Evolutionary conservation across 1,284 basidiomycete species (phyloP).

Genomic region (Sporisorium scitamineum): DNA sequence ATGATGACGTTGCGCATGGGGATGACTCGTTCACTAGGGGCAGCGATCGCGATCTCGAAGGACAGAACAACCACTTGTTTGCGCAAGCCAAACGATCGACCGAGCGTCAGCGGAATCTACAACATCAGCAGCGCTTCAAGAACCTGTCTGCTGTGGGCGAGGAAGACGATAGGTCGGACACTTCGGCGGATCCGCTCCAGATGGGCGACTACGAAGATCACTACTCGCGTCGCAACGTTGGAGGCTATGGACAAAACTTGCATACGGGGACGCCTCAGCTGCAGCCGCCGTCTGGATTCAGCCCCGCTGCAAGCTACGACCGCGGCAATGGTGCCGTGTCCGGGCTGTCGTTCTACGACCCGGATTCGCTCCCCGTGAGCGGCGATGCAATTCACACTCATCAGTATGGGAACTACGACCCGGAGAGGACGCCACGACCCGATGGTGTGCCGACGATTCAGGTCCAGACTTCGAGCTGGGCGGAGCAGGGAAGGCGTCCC

Average conservation of each 20-base stretch:
- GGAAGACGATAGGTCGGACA: constrained; percentile 50
- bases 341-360: constrained; percentile 52
- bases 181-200: constrained; percentile 50
- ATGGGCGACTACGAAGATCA: constrained; percentile 40
- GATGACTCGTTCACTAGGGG: constrained; percentile 18
- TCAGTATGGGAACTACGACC: constrained; percentile 7
- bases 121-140: constrained; percentile 23
- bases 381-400: constrained; percentile 11
- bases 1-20: constrained; percentile 5
- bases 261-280: constrained; percentile 17
- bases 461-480: constrained; percentile 16
- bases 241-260: constrained; percentile 12
- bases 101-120: constrained; percentile 17
- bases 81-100: constrained; percentile 40
- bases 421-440: constrained; percentile 13
- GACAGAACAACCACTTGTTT: constrained; percentile 32
- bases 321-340: constrained; percentile 45
- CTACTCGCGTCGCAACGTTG: constrained; percentile 23
- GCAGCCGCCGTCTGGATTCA: constrained; percentile 7
- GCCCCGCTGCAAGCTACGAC: constrained; percentile 20
- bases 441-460: constrained; percentile 30
- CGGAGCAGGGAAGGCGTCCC: constrained; percentile 1
- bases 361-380: constrained; percentile 34
- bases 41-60: constrained; percentile 40
- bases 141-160: constrained; percentile 40